Evolutionary conservation across 306 rosid species (phyloP), one percentile per base, ranked within the genome.

Genomic region (Carpinus viminea): DNA sequence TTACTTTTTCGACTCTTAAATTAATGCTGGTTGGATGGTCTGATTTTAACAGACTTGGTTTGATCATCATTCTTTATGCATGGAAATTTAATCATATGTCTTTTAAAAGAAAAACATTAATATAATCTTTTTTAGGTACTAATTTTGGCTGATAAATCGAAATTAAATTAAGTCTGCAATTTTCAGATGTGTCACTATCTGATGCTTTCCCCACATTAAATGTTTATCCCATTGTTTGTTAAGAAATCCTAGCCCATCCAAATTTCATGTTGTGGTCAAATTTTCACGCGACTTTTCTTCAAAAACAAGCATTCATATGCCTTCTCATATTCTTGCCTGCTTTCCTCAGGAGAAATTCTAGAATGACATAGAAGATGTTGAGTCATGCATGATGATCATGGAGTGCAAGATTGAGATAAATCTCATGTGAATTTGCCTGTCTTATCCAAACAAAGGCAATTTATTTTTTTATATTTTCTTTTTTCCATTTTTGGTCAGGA

Each of bases 221-320:
- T 16, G 54, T 12, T 69, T 21, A 79, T 71, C 62, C 10, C 62
- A 61, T 80, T 73, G 64, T 70, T 82, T 73, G 76, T 52, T 17
- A 4, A 43, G 64, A 69, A 80, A 80, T 73, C 41, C 66, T 80
- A 76, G 55, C 72, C 21, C 51, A 52, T 15, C 61, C 34, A 53
- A 24, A 51, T 34, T 10, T 34, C 5, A 0, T 45, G 12, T 15
- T 1, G 15, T 12, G 17, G 31, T 16, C 51, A 52, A 41, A 15
- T 72, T 69, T 64, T 64, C 48, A 72, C 71, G 59, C 65, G 69
- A 76, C 70, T 51, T 80, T 55, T 73, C 87, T 80, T 78, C 48
- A 50, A 73, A 74, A 70, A 82, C 73, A 72, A 80, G 79, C 74
- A 65, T 72, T 70, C 84, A 57, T 13, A n/a, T 57, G 61, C 68